Evolutionary conservation across 2,329 filamentous ascomycete genomes (phyloP).

Genomic region (Talaromyces sp.): DNA sequence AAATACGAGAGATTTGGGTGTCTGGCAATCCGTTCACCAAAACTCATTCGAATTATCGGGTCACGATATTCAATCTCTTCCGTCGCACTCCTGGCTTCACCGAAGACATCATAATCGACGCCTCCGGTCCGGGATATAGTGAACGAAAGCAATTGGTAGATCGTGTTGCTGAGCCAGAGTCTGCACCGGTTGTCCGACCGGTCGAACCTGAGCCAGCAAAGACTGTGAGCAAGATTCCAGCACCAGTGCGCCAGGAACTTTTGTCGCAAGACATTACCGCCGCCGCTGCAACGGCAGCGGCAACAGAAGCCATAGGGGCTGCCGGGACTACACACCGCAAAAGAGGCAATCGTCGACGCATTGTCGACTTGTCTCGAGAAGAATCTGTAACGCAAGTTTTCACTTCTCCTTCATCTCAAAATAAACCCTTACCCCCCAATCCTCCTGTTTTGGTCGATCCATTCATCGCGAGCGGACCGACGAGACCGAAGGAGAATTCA

Average conservation of each 20-base stretch:
- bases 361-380: conserved; percentile 55
- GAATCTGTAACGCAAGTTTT: conserved; percentile 30
- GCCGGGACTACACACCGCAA: conserved; percentile 37
- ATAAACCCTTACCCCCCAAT: conserved; percentile 12
- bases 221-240: conserved; percentile 56
- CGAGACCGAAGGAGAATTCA: background rate
- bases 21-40: conserved; percentile 87
- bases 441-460: conserved; percentile 11
- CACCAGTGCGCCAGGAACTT: conserved; percentile 16
- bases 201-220: conserved; percentile 60
- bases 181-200: conserved; percentile 73
- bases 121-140: conserved; percentile 73
- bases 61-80: conserved; percentile 95
- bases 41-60: conserved; percentile 77
- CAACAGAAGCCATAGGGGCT: conserved; percentile 10
- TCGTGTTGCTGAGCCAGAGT: conserved; percentile 69
- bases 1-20: conserved; percentile 90
- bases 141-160: conserved; percentile 84
- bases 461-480: background rate
- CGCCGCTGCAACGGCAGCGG: background rate
- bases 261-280: conserved; percentile 17
- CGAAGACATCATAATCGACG: conserved; percentile 87
- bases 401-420: conserved; percentile 22
- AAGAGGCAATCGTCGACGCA: conserved; percentile 54
- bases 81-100: conserved; percentile 82